Percentiles rank a stretch among this genome's conserved stretches.
Evolutionary conservation across 768 basidiomycete species (phyloP).

Genomic region (Lactifluus rugatus): DNA sequence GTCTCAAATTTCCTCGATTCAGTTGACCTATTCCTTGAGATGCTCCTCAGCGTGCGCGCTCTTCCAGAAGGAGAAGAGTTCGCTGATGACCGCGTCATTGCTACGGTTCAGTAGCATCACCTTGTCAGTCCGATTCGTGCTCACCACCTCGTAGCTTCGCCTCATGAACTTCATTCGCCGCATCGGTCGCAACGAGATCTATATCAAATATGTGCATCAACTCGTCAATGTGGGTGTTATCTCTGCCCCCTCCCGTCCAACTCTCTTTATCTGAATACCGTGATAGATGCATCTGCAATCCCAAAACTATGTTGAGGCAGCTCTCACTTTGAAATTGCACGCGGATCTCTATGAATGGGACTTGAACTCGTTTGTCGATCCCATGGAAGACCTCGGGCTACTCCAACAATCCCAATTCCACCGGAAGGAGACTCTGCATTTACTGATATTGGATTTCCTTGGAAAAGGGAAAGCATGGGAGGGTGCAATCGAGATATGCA

Average conservation of each 20-base stretch:
- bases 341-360: constrained; percentile 93
- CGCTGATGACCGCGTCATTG: constrained; percentile 89
- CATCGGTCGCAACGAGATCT: constrained; percentile 88
- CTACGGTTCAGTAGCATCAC: constrained; percentile 45
- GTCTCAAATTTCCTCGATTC: constrained; percentile 80
- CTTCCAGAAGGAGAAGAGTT: constrained; percentile 91
- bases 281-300: constrained; percentile 78
- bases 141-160: constrained; percentile 42
- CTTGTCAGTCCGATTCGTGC: not conserved
- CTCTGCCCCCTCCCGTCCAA: not conserved
- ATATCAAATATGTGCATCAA: constrained; percentile 93
- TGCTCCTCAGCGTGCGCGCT: constrained; percentile 77
- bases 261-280: not conserved
- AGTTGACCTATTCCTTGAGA: constrained; percentile 86
- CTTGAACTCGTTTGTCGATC: constrained; percentile 65
- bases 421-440: constrained; percentile 84
- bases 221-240: constrained; percentile 64
- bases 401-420: constrained; percentile 92
- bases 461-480: constrained; percentile 98
- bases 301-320: constrained; percentile 89
- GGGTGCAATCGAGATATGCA: constrained; percentile 85
- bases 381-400: constrained; percentile 82
- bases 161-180: constrained; percentile 91
- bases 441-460: constrained; percentile 89
- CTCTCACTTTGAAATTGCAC: constrained; percentile 85